These are phyloP conservation scores for Pichia nanzhaoensis DNA, from an alignment of 805 yeast species.

Conservation along the genomic window DNA sequence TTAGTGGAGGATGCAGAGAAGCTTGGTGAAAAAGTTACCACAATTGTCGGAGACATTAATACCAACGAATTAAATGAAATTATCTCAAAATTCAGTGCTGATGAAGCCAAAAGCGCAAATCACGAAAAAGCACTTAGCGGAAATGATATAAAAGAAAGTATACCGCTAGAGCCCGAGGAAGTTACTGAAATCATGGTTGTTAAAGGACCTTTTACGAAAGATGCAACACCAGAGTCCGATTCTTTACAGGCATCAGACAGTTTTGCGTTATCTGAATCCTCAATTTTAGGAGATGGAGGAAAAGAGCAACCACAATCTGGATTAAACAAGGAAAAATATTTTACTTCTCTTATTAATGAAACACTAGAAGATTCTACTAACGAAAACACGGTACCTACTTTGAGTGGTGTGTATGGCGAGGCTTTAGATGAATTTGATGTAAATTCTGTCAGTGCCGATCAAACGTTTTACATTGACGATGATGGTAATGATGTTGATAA, in stretches of 20 bases:
- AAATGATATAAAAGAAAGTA: background rate
- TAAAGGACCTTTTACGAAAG: background rate
- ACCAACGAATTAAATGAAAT: background rate
- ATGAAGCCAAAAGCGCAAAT: background rate
- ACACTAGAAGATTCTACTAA: background rate
- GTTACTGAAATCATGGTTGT: slow-evolving; percentile 6
- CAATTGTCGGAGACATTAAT: background rate
- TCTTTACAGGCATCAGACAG: background rate
- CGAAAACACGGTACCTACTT: background rate
- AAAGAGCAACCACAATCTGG: background rate
- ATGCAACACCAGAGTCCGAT: background rate
- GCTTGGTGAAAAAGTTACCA: slow-evolving; percentile 3
- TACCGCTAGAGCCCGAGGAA: background rate
- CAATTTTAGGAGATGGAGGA: background rate
- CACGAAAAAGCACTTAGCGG: background rate
- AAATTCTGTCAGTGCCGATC: slow-evolving; percentile 5
- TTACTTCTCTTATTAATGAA: slow-evolving; percentile 3
- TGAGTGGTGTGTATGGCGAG: slow-evolving; percentile 8
- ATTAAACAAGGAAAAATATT: slow-evolving; percentile 1
- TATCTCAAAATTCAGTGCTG: background rate
- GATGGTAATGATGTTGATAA: slow-evolving; percentile 5
- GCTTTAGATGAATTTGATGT: background rate
- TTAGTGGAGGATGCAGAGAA: slow-evolving; percentile 5
- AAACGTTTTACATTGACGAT: slow-evolving; percentile 5
- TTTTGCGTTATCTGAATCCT: slow-evolving; percentile 7